These are phyloP conservation scores for Penicillium ochrochloron DNA, from an alignment of 495 filamentous ascomycete genomes.

Conservation along the genomic window DNA sequence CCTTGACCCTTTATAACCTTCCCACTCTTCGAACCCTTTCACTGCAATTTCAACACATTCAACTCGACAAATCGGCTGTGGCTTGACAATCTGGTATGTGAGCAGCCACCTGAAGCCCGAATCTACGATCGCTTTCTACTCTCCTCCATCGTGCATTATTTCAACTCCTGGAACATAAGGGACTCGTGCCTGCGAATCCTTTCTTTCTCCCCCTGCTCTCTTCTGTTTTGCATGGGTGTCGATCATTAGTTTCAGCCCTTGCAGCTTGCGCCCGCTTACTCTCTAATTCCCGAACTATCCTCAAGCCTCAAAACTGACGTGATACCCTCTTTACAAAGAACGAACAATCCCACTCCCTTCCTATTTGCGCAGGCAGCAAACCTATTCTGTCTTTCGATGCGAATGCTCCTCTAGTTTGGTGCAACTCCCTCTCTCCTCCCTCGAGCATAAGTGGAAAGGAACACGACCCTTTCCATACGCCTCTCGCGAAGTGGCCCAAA, in stretches of 20 bases:
- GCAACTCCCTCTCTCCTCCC: slow-evolving; percentile 1
- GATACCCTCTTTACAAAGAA: slow-evolving; percentile 38
- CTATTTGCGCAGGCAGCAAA: slow-evolving; percentile 54
- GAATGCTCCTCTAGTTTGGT: slow-evolving; percentile 29
- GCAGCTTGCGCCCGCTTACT: slow-evolving; percentile 21
- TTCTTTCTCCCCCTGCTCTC: background rate
- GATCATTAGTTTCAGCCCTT: slow-evolving; percentile 35
- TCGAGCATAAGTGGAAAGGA: slow-evolving; percentile 22
- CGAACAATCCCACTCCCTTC: slow-evolving; percentile 3
- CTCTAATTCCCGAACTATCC: slow-evolving; percentile 18
- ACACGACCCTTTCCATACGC: slow-evolving; percentile 15
- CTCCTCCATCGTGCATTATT: slow-evolving; percentile 5
- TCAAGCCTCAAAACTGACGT: slow-evolving; percentile 31
- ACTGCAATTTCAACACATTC: background rate
- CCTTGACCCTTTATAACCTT: slow-evolving; percentile 5
- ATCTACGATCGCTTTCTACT: background rate
- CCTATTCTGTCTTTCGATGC: slow-evolving; percentile 29
- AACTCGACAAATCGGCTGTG: background rate
- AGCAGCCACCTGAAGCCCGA: slow-evolving; percentile 13
- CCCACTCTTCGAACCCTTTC: background rate
- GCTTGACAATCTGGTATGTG: slow-evolving; percentile 30
- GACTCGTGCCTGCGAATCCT: slow-evolving; percentile 24
- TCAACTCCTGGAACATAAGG: slow-evolving; percentile 11
- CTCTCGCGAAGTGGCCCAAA: slow-evolving; percentile 20
- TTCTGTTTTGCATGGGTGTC: slow-evolving; percentile 25